Percentiles rank a stretch among this genome's conserved stretches.
Evolutionary conservation across 2,329 filamentous ascomycete genomes (phyloP).

Genomic region (Graphium sp.): DNA sequence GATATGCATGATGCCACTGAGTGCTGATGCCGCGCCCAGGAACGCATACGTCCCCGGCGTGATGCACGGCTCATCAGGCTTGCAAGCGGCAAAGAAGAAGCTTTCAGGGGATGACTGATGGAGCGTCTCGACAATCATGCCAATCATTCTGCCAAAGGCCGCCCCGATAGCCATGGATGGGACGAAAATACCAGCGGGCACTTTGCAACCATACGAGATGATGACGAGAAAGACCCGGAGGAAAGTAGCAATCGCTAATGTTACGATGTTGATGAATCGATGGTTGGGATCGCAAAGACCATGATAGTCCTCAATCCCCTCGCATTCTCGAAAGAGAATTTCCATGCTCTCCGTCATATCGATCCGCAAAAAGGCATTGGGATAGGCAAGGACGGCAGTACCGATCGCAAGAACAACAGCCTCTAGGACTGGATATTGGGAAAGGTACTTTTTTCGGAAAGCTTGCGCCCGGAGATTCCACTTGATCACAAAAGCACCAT

Average conservation of each 20-base stretch:
- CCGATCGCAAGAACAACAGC: constrained; percentile 66
- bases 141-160: constrained; percentile 84
- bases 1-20: constrained; percentile 96
- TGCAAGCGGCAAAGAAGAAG: constrained; percentile 74
- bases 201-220: constrained; percentile 94
- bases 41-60: constrained; percentile 96
- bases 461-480: constrained; percentile 87
- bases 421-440: constrained; percentile 71
- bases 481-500: constrained; percentile 93
- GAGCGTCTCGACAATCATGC: constrained; percentile 80
- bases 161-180: constrained; percentile 96
- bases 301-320: constrained; percentile 74
- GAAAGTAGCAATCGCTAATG: constrained; percentile 62
- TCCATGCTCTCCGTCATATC: constrained; percentile 99
- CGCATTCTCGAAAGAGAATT: constrained; percentile 86
- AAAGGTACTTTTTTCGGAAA: constrained; percentile 85
- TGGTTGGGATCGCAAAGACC: constrained; percentile 70
- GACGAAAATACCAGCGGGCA: constrained; percentile 94
- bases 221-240: constrained; percentile 76
- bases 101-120: constrained; percentile 72
- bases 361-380: constrained; percentile 85
- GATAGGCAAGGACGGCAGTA: constrained; percentile 89
- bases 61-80: constrained; percentile 86
- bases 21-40: constrained; percentile 74
- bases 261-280: constrained; percentile 62